Conservation (phyloP, 179 eudicot species). For the Amaranthus tricolor region DNA sequence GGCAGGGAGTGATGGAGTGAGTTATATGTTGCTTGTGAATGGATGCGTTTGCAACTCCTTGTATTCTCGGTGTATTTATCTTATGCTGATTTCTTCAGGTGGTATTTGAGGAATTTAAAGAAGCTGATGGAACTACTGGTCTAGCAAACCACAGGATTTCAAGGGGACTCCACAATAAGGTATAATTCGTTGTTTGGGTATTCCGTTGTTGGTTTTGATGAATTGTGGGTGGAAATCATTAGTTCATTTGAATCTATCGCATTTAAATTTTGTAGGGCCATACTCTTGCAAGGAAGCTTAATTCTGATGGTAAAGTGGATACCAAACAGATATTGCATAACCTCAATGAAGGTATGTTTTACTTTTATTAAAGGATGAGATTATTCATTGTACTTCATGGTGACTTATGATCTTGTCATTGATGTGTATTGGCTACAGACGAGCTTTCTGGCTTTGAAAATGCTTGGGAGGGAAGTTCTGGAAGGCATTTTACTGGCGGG, state of each 20-base stretch:
- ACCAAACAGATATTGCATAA: slow-evolving; percentile 78
- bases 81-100: slow-evolving; percentile 39
- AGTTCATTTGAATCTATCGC: not conserved
- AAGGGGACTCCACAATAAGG: slow-evolving; percentile 82
- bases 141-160: slow-evolving; percentile 78
- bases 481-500: slow-evolving; percentile 61
- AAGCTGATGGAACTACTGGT: slow-evolving; percentile 75
- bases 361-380: not conserved
- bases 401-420: slow-evolving; percentile 13
- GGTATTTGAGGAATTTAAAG: slow-evolving; percentile 73
- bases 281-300: slow-evolving; percentile 69
- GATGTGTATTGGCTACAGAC: slow-evolving; percentile 34
- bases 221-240: not conserved
- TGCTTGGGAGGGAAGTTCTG: slow-evolving; percentile 74
- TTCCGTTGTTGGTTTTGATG: not conserved
- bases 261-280: slow-evolving; percentile 57
- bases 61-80: slow-evolving; percentile 3
- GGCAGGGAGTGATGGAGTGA: slow-evolving; percentile 83
- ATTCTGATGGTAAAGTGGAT: slow-evolving; percentile 83
- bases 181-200: slow-evolving; percentile 18
- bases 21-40: slow-evolving; percentile 18
- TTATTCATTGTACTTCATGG: not conserved
- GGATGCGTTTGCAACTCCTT: not conserved
- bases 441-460: slow-evolving; percentile 78
- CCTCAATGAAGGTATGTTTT: slow-evolving; percentile 60